Base-by-base conservation (phyloP, 2,329 filamentous ascomycete genomes). In the Teratosphaeria nubilosa region DNA sequence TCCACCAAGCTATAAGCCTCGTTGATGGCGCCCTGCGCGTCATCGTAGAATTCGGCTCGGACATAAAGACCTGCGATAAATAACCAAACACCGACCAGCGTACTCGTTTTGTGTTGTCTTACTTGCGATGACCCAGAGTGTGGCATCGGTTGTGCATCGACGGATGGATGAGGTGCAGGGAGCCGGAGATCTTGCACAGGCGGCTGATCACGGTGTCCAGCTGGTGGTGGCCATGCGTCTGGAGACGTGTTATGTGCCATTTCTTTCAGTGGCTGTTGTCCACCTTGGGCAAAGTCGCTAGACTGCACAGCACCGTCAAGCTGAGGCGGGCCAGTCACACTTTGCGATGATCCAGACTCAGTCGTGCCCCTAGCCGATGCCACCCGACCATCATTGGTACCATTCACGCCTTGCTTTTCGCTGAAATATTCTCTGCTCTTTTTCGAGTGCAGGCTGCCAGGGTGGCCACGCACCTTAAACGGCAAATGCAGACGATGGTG, bases 1-100 rank as follows among this genome's bases (percentile, higher is more conserved):
- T 86, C 80, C 1, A 90, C 85, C 37, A 96, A 80, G 68, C 88
- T 88, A 59, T 84, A 80, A 1, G 92, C 94, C 76, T 97, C 94
- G 11, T 84, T 80, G 30, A 91, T 83, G 6, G 92, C 90, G 56
- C 86, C 88, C 65, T 83, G 83, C 13, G 88, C 85, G 70, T 97
- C 92, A 22, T 91, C 86, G 57, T 84, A 83, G 76, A 95, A 84
- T 9, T 82, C 82, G 7, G 92, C 90, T 56, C 90, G 83, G 30
- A 90, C 84, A 70, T 97, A 99, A 63, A 97, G 86, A 0, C 87
- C 87, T 1, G 90, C 87, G 61, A 96, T 90, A 69, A 94, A 87
- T 9, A 96, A 78, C 94, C 94, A 99, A 32, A 96, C 85, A 63
- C 86, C 87, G 22, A 91, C 77, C 16, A 99, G 73, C 11, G 86